These are phyloP conservation scores for Leptomonas seymouri DNA, from an alignment of 208 protist genomes.

Conservation along the genomic window DNA sequence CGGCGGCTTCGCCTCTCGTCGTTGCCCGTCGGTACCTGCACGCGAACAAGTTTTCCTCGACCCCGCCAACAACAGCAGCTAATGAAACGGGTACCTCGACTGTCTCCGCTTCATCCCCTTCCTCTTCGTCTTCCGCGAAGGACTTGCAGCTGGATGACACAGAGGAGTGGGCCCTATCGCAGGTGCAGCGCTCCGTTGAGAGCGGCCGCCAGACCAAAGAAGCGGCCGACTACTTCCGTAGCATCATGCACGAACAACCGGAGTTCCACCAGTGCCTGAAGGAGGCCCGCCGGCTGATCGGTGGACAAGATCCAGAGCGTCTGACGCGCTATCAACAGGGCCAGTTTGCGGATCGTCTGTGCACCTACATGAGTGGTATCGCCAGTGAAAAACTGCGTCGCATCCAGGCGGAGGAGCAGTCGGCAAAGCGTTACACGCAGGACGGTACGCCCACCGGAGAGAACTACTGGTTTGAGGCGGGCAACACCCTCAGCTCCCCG, in stretches of 20 bases:
- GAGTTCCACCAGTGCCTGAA: constrained; percentile 59
- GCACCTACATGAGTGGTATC: constrained; percentile 51
- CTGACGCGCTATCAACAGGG: constrained; percentile 75
- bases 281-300: constrained; percentile 63
- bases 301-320: constrained; percentile 59
- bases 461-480: constrained; percentile 88
- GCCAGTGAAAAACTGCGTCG: constrained; percentile 60
- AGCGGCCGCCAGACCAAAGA: constrained; percentile 46
- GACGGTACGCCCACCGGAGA: constrained; percentile 84
- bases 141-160: constrained; percentile 34
- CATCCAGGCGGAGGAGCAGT: constrained; percentile 55
- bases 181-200: constrained; percentile 47
- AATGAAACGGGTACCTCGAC: neutral
- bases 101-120: neutral
- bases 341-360: constrained; percentile 65
- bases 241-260: constrained; percentile 56
- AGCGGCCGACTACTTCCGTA: constrained; percentile 70
- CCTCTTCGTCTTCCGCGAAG: neutral
- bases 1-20: neutral
- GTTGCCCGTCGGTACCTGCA: constrained; percentile 3
- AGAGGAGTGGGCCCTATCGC: constrained; percentile 42
- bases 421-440: constrained; percentile 60
- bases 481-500: constrained; percentile 62
- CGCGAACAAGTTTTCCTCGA: neutral
- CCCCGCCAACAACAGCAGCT: neutral